phyloP scores from a whole-genome alignment of 2,329 filamentous ascomycete species.

The Didymella exigua region DNA sequence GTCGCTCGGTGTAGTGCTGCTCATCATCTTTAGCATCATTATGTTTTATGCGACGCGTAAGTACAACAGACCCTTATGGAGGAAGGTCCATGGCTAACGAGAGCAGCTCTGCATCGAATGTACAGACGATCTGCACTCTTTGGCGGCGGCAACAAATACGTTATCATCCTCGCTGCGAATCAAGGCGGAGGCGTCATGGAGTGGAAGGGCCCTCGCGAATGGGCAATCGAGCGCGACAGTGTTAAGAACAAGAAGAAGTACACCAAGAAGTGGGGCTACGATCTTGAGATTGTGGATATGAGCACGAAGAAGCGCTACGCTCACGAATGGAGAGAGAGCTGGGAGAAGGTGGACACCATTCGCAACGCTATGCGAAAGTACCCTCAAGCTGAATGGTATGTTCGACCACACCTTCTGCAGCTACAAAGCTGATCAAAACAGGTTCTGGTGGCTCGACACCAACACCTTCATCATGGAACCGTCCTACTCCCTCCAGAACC shows the following conservation, averaged over 20 bases:
- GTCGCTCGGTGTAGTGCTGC: constrained; percentile 63
- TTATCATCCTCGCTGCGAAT: constrained; percentile 92
- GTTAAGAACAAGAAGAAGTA: constrained; percentile 95
- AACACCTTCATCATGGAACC: constrained; percentile 99
- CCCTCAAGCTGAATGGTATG: constrained; percentile 93
- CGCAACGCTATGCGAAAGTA: constrained; percentile 90
- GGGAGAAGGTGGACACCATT: constrained; percentile 97
- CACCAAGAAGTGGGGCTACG: constrained; percentile 85
- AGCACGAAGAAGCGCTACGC: constrained; percentile 98
- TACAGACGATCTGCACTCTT: constrained; percentile 76
- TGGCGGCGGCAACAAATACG: constrained; percentile 88
- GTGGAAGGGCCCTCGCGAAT: constrained; percentile 96
- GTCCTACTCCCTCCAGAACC: constrained; percentile 82
- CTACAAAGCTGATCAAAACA: constrained; percentile 51
- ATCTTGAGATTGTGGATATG: constrained; percentile 97
- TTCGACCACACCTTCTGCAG: constrained; percentile 10
- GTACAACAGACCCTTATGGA: constrained; percentile 46
- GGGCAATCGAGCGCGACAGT: constrained; percentile 97
- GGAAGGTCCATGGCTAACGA: constrained; percentile 13
- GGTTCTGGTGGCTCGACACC: constrained; percentile 99
- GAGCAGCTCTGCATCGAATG: constrained; percentile 59
- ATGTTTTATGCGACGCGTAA: constrained; percentile 76
- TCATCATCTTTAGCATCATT: constrained; percentile 66
- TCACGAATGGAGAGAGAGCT: constrained; percentile 98
- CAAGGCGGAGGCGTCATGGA: constrained; percentile 98